Percentiles rank a stretch among this genome's conserved stretches.
Evolutionary conservation across 2,329 filamentous ascomycete genomes (phyloP).

Genomic region (Fulvia fulva): DNA sequence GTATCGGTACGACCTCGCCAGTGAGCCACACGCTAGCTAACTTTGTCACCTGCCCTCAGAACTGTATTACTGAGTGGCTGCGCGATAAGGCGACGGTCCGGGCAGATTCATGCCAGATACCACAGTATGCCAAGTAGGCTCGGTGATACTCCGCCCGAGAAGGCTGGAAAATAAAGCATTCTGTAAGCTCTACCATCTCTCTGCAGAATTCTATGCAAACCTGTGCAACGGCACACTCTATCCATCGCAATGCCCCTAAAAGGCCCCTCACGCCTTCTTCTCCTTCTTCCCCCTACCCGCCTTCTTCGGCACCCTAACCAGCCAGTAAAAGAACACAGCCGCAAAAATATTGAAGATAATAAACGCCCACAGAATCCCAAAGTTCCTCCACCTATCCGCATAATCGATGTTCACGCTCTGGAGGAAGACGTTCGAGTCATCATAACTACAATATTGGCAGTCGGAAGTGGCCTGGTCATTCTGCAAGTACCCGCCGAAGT

Average conservation of each 20-base stretch:
- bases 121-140: too few species aligned
- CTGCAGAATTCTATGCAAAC: not conserved
- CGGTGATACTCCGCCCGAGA: too few species aligned
- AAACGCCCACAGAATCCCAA: conserved; percentile 51
- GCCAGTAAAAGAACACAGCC: conserved; percentile 52
- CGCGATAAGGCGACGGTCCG: too few species aligned
- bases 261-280: conserved; percentile 37
- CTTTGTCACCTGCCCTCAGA: too few species aligned
- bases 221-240: too few species aligned
- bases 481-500: conserved; percentile 36
- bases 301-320: conserved; percentile 49
- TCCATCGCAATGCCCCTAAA: not conserved
- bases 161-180: too few species aligned
- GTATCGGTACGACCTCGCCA: too few species aligned
- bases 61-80: too few species aligned
- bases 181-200: too few species aligned
- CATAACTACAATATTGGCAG: conserved; percentile 42
- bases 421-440: conserved; percentile 44
- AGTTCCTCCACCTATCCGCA: conserved; percentile 49
- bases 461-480: conserved; percentile 32
- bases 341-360: conserved; percentile 49
- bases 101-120: too few species aligned
- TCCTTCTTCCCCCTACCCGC: conserved; percentile 40
- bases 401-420: conserved; percentile 41
- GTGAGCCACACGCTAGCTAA: too few species aligned